These are phyloP conservation scores for Eucalyptus urophylla DNA, from an alignment of 345 rosid species.

Conservation along the genomic window DNA sequence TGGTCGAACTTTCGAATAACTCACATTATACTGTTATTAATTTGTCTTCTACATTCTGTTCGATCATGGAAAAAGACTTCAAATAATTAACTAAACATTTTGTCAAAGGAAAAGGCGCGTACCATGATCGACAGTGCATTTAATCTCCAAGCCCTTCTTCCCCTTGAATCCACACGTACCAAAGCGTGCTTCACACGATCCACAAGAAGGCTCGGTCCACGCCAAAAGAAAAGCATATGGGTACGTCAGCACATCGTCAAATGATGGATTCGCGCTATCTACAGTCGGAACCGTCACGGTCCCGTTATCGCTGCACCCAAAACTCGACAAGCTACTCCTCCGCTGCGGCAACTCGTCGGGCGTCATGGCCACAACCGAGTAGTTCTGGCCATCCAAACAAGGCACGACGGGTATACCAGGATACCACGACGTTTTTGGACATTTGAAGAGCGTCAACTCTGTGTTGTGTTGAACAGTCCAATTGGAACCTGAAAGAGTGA, in stretches of 20 bases:
- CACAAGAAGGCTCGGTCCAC: conserved; percentile 8
- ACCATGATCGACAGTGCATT: neutral
- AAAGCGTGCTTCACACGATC: neutral
- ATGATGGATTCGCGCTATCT: neutral
- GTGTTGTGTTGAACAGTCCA: neutral
- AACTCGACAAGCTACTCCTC: neutral
- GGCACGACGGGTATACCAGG: fast-evolving
- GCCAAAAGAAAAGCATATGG: neutral
- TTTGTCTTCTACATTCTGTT: too few relatives aligned
- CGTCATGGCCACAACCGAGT: neutral
- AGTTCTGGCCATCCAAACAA: conserved; percentile 5
- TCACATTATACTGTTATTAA: too few relatives aligned
- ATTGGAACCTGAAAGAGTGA: neutral
- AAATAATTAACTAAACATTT: too few relatives aligned
- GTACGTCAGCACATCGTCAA: neutral
- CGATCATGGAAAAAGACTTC: too few relatives aligned
- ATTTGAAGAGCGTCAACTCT: neutral
- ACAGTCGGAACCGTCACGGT: neutral
- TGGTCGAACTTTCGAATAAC: neutral
- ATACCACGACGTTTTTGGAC: neutral
- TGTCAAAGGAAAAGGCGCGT: neutral
- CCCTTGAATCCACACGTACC: conserved; percentile 1
- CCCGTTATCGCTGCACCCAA: neutral
- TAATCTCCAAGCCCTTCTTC: neutral
- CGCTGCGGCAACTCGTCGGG: neutral